phyloP scores from a whole-genome alignment of 257 asterid genomes.

The Marsdenia floribunda region DNA sequence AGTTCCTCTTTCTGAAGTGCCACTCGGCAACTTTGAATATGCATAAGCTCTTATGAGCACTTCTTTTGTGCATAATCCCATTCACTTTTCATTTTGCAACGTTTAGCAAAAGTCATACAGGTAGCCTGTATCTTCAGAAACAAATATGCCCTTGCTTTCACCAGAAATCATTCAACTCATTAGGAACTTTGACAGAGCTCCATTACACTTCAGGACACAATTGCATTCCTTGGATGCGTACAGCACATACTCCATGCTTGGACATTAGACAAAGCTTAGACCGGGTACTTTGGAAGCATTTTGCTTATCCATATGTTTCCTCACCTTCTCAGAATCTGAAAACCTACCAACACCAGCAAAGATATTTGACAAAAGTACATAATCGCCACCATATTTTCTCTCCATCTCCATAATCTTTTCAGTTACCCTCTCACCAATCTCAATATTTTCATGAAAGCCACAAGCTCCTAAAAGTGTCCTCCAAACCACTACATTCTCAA shows the following conservation, averaged over 20 bases:
- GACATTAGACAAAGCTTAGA: conserved; percentile 29
- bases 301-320: conserved; percentile 45
- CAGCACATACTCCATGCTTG: neutral
- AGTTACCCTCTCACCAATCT: conserved; percentile 58
- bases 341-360: conserved; percentile 55
- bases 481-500: conserved; percentile 53
- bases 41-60: neutral
- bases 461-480: conserved; percentile 78
- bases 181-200: neutral
- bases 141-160: neutral
- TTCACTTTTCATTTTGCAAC: neutral
- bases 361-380: conserved; percentile 68
- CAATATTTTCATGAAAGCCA: conserved; percentile 60
- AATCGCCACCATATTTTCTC: conserved; percentile 66
- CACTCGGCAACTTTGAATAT: neutral
- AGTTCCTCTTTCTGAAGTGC: neutral
- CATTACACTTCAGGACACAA: neutral
- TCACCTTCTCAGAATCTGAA: conserved; percentile 56
- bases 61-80: neutral
- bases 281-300: conserved; percentile 53
- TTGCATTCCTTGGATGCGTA: neutral
- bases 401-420: conserved; percentile 51
- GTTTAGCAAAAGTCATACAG: neutral
- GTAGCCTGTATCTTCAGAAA: neutral
- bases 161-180: neutral